Evolutionary conservation across 2,329 filamentous ascomycete species (phyloP), one percentile per base, ranked within the genome.

Genomic region (Diaporthe sp.): DNA sequence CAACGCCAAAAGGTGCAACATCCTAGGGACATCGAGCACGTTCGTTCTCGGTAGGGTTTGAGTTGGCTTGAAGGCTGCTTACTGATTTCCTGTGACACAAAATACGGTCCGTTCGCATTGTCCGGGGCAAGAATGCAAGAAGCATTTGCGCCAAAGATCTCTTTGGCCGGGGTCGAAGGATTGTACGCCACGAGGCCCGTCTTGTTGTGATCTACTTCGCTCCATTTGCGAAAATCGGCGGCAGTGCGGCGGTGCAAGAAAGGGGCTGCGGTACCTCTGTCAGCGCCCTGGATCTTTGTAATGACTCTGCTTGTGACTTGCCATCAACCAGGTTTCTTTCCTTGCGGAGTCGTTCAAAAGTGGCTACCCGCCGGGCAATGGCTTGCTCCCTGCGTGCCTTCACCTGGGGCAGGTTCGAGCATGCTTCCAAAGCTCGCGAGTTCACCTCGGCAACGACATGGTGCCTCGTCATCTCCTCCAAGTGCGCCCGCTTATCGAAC

Each of bases 21-120:
- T 9, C 4, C 3, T 7, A 5, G 8, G 6, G n/a, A 25, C 30
- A 25, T 25, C n/a, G n/a, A 15, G 30, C 45, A 25, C 8, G 13
- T 19, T 7, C 8, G 45, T 52, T 6, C n/a, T 28, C n/a, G 45
- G 45, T 6, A 25, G 13, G 19, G 12, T 33, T 2, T n/a, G 28
- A 35, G n/a, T n/a, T 13, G 25, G 22, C 4, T 28, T 25, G 35
- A 47, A 28, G 17, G 12, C 47, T 40, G 13, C 64, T 68, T 40
- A 68, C 64, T 68, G 33, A 68, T 15, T 33, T 68, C 64, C 33
- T 68, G 64, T 38, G 64, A 54, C 64, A 86, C 84, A 76, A 85
- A 86, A 79, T 86, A 87, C 0, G 85, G 85, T 1, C 85, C 85
- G 61, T 85, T 83, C 9, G 84, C 84, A 75, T 85, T 79, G 50